phyloP scores from a whole-genome alignment of 2,329 filamentous ascomycete genomes.

The Fusarium burgessii region DNA sequence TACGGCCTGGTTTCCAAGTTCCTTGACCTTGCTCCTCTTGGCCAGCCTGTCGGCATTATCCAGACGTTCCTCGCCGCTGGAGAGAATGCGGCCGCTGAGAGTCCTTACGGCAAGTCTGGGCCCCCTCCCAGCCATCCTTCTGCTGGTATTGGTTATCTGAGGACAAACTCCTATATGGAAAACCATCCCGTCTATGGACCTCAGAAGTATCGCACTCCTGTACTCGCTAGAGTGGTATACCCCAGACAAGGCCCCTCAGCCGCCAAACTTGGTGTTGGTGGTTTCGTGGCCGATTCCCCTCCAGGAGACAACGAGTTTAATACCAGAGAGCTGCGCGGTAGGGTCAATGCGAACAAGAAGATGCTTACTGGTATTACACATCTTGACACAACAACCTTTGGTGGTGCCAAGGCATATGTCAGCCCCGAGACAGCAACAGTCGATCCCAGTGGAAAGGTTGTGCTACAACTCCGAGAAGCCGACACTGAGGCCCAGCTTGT shows the following conservation, averaged over 20 bases:
- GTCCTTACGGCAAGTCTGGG: constrained; percentile 64
- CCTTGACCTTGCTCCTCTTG: constrained; percentile 70
- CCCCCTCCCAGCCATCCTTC: constrained; percentile 73
- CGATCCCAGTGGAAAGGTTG: constrained; percentile 63
- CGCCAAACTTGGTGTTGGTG: constrained; percentile 66
- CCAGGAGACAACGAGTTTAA: constrained; percentile 59
- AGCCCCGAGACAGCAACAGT: constrained; percentile 58
- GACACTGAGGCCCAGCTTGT: constrained; percentile 56
- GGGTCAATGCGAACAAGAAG: constrained; percentile 37
- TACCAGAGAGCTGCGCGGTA: constrained; percentile 36
- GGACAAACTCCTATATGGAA: constrained; percentile 65
- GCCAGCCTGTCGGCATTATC: constrained; percentile 47
- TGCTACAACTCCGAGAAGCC: constrained; percentile 58
- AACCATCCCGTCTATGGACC: constrained; percentile 73
- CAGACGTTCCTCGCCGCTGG: constrained; percentile 43
- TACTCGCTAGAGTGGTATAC: constrained; percentile 63
- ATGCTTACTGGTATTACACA: constrained; percentile 53
- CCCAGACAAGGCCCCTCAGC: constrained; percentile 53
- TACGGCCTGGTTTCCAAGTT: constrained; percentile 69
- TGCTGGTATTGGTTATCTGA: constrained; percentile 71
- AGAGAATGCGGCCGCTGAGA: constrained; percentile 47
- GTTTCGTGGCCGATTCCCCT: constrained; percentile 62
- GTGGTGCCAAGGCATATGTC: constrained; percentile 68
- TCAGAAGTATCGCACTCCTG: constrained; percentile 61
- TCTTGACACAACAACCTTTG: constrained; percentile 61